Evolutionary conservation across 306 rosid species (phyloP).

Genomic region (Astragalus membranaceus): DNA sequence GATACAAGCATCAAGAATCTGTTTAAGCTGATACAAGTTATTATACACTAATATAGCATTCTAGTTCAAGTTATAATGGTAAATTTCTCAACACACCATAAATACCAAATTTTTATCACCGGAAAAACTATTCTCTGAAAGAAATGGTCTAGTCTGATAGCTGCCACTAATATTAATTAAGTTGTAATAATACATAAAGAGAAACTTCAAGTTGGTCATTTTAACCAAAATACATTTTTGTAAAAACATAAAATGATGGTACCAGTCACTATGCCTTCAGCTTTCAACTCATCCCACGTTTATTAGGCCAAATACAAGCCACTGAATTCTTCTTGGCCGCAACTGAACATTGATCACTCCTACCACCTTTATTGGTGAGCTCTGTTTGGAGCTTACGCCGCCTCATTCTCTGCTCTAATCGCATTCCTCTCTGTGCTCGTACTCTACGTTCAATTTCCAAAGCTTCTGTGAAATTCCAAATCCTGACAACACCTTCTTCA

Average conservation of each 20-base stretch:
- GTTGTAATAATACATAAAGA: neutral
- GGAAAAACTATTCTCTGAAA: neutral
- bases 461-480: conserved; percentile 91
- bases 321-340: conserved; percentile 74
- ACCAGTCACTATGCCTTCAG: conserved; percentile 52
- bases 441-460: conserved; percentile 65
- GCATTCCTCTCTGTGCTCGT: conserved; percentile 56
- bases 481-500: conserved; percentile 86
- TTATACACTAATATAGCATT: neutral
- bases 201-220: conserved; percentile 12
- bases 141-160: neutral
- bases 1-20: neutral
- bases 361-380: conserved; percentile 41
- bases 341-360: conserved; percentile 69
- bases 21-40: neutral
- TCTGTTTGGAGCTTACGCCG: conserved; percentile 61
- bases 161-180: neutral
- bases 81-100: neutral
- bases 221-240: conserved; percentile 2
- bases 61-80: too few species aligned
- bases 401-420: conserved; percentile 80
- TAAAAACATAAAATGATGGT: neutral
- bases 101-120: neutral
- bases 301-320: conserved; percentile 56
- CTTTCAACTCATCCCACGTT: conserved; percentile 62